Base-by-base conservation (phyloP, 768 basidiomycete species). In the Lanmaoa pseudosensibilis region DNA sequence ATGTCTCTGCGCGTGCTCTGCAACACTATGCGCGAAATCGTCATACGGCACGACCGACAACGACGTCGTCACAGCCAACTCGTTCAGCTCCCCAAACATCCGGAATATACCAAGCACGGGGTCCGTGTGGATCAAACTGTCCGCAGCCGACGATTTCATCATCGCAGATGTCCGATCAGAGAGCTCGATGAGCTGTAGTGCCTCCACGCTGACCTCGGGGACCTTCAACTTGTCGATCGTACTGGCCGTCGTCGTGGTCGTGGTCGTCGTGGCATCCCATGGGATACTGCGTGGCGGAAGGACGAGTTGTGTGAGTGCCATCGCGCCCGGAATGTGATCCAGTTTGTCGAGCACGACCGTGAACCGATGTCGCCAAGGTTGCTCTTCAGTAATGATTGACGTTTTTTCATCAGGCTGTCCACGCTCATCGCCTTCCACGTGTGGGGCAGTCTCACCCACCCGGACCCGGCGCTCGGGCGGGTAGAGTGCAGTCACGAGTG, bases 301-400 rank as follows among this genome's bases (percentile, higher is more conserved):
- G 40, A 98, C 76, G 53, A 98, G 83, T 65, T 95, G 90, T 0
- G 90, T 84, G 52, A 99, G 75, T 0, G 91, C 83, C 93, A 99
- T 95, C 73, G 92, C 86, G 9, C 89, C 83, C 0, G 94, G 88
- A 1, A 98, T 69, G 68, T 94, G 91, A 64, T 97, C 96, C 46
- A 95, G 76, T 68, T 87, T 92, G 69, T 96, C 94, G 18, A 98
- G 80, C 16, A 98, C 85, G 57, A 98, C 83, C 0, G 89, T 87
- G 73, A 95, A 91, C 11, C 85, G 80, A 2, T 77, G 79, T 47
- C 81, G 87, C 71, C 74, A 73, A 9, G 69, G 67, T 5, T 59
- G 47, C n/a, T 64, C 62, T 19, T 65, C 65, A 4, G 44, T 46
- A 18, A 55, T 44, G n/a, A 55, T 23, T n/a, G 57, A 59, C 9